phyloP scores from a whole-genome alignment of 2,329 filamentous ascomycete species.

The Fusarium tjaetaba region DNA sequence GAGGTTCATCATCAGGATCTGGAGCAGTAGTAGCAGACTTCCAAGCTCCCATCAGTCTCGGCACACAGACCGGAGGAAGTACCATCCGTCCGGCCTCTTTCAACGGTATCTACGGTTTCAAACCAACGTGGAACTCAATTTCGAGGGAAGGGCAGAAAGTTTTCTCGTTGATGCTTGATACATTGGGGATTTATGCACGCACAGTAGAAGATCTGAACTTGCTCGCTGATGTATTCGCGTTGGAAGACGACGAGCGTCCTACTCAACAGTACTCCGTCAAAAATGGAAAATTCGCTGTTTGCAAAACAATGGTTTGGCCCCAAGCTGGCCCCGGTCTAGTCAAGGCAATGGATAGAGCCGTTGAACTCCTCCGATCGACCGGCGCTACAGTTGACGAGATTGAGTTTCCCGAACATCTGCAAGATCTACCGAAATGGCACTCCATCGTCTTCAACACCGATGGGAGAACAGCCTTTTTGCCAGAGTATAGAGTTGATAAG shows the following conservation, averaged over 20 bases:
- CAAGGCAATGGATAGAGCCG: slow-evolving; percentile 50
- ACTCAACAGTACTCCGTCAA: neutral
- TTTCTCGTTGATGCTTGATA: slow-evolving; percentile 58
- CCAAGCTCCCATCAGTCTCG: slow-evolving; percentile 66
- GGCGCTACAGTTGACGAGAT: slow-evolving; percentile 64
- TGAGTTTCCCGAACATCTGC: slow-evolving; percentile 54
- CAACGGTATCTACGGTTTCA: slow-evolving; percentile 58
- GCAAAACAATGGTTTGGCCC: slow-evolving; percentile 51
- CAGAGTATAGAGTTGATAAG: slow-evolving; percentile 59
- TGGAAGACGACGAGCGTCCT: slow-evolving; percentile 59
- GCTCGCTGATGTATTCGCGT: slow-evolving; percentile 60
- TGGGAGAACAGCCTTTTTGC: slow-evolving; percentile 60
- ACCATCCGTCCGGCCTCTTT: slow-evolving; percentile 69
- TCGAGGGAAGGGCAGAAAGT: slow-evolving; percentile 18
- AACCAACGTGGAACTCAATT: slow-evolving; percentile 32
- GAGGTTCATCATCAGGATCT: slow-evolving; percentile 72
- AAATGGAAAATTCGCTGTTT: too few relatives aligned
- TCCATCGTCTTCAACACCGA: slow-evolving; percentile 62
- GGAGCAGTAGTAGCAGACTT: slow-evolving; percentile 70
- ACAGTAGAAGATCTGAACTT: slow-evolving; percentile 65
- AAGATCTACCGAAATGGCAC: slow-evolving; percentile 45
- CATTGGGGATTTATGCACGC: slow-evolving; percentile 64
- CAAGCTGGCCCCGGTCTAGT: slow-evolving; percentile 52
- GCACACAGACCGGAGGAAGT: slow-evolving; percentile 71
- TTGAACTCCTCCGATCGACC: slow-evolving; percentile 48